Percentiles rank a stretch among this genome's conserved stretches.
Evolutionary conservation across 345 rosid species (phyloP).

Genomic region (Pseudoturritis turrita): DNA sequence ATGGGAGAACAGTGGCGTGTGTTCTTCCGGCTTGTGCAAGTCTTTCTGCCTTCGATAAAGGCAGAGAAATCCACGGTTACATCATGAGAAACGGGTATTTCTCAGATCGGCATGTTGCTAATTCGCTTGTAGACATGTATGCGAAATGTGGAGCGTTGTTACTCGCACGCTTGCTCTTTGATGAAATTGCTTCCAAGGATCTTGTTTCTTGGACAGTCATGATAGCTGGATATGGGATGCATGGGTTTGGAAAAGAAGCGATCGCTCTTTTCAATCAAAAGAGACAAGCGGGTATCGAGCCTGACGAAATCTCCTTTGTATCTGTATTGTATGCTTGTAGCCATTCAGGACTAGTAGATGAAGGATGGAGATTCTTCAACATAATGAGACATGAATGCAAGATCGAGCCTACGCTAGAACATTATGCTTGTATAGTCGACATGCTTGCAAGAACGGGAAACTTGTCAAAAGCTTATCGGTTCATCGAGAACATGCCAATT

Average conservation of each 20-base stretch:
- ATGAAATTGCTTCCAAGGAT: slow-evolving; percentile 53
- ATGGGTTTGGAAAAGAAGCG: slow-evolving; percentile 71
- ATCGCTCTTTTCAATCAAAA: slow-evolving; percentile 44
- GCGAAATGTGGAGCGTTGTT: slow-evolving; percentile 57
- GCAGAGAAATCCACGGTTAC: slow-evolving; percentile 59
- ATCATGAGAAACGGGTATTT: slow-evolving; percentile 44
- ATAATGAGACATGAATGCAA: slow-evolving; percentile 56
- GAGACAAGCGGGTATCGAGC: slow-evolving; percentile 43
- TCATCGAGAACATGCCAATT: slow-evolving; percentile 63
- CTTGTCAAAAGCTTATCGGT: slow-evolving; percentile 44
- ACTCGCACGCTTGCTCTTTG: slow-evolving; percentile 52
- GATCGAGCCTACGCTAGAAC: slow-evolving; percentile 60
- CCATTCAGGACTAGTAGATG: slow-evolving; percentile 64
- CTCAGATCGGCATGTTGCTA: slow-evolving; percentile 48
- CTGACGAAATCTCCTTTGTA: slow-evolving; percentile 64
- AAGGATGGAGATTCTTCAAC: slow-evolving; percentile 75
- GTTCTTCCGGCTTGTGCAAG: slow-evolving; percentile 76
- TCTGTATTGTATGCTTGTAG: slow-evolving; percentile 65
- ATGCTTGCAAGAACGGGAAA: slow-evolving; percentile 61
- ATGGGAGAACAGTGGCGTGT: slow-evolving; percentile 55
- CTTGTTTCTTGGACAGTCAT: slow-evolving; percentile 71
- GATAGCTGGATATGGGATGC: slow-evolving; percentile 85
- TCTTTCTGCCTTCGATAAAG: slow-evolving; percentile 62
- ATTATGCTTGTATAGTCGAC: slow-evolving; percentile 69
- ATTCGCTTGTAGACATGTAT: slow-evolving; percentile 72